Base-by-base conservation (phyloP, 257 asterid species). In the Apocynum venetum region DNA sequence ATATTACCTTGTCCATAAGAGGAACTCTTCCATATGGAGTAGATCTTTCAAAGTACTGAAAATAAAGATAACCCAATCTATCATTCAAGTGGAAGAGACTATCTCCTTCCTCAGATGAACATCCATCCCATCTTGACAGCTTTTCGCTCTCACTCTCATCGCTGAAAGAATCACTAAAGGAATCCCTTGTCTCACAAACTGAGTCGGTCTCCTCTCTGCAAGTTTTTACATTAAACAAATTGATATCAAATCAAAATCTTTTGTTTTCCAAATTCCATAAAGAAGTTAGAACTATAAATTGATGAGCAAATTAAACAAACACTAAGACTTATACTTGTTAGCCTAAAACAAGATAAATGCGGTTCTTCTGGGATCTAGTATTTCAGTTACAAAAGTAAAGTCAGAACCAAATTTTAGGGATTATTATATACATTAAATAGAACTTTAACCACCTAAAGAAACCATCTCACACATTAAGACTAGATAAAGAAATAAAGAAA, bases 111-210 rank as follows among this genome's bases (percentile, higher is more conserved):
- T 87, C 91, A 17, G 91, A 87, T 4, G 91, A 87, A 79, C 86
- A 83, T n/a, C 91, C 91, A 76, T 87, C 91, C 89, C 91, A 87
- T 83, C 88, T 82, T 7, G 88, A 87, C 8, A 83, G 80, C 88
- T 87, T 87, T 43, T 87, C 91, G 19, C 88, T 81, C 85, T 85
- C 91, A 15, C 89, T 85, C 83, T 85, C 91, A 35, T 87, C 89
- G 68, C 91, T 87, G 73, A 85, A 80, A 63, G 91, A 87, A 72
- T 87, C 91, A 38, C 87, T 87, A 49, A 81, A 87, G 15, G 86
- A 87, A 82, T 87, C 91, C 84, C 89, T 81, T 6, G 84, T 83
- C 72, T 85, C 87, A 61, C 89, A 81, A 1, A 60, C 78, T 13
- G 88, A 85, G 46, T 87, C 89, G 1, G 81, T 82, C 76, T 85